A percentile compares a stretch with the other conserved stretches of the same genome.
Evolutionary conservation across 192 early-diverging fungal genomes (phyloP).

Genomic region (Polychytrium aggregatum): DNA sequence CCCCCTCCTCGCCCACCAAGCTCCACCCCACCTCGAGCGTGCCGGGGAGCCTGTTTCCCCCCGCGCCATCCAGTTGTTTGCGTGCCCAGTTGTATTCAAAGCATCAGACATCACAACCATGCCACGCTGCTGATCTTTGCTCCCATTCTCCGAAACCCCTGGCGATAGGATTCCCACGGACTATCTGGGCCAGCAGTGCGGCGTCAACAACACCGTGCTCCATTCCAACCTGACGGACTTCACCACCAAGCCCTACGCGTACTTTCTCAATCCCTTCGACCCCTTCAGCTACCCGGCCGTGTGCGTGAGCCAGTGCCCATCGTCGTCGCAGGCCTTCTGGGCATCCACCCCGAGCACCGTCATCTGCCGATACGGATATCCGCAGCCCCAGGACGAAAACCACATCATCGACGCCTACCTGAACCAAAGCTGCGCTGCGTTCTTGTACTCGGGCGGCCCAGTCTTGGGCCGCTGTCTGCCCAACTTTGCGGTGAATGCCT

Average conservation of each 20-base stretch:
- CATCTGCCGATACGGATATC: not conserved
- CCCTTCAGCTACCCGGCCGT: not conserved
- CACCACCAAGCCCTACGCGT: constrained; percentile 2
- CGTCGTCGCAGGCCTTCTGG: not conserved
- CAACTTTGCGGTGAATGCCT: constrained; percentile 2
- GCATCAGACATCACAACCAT: too few species aligned
- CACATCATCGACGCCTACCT: too few species aligned
- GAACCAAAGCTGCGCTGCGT: not conserved
- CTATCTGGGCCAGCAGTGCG: constrained; percentile 1
- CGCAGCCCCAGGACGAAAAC: too few species aligned
- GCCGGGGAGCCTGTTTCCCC: too few species aligned
- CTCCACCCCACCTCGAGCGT: too few species aligned
- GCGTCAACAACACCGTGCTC: constrained; percentile 1
- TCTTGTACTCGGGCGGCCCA: not conserved
- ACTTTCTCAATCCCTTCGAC: constrained; percentile 3
- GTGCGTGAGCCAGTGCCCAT: constrained; percentile 6
- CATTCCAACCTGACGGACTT: not conserved
- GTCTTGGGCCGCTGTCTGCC: constrained; percentile 12
- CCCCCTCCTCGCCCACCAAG: too few species aligned
- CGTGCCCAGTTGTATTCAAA: too few species aligned
- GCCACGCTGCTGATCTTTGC: not conserved
- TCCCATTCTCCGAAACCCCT: too few species aligned
- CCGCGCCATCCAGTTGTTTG: too few species aligned
- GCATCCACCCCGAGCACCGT: not conserved
- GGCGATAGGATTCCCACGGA: too few species aligned